Conservation (phyloP, 2,329 filamentous ascomycete species). For the Onygena corvina region DNA sequence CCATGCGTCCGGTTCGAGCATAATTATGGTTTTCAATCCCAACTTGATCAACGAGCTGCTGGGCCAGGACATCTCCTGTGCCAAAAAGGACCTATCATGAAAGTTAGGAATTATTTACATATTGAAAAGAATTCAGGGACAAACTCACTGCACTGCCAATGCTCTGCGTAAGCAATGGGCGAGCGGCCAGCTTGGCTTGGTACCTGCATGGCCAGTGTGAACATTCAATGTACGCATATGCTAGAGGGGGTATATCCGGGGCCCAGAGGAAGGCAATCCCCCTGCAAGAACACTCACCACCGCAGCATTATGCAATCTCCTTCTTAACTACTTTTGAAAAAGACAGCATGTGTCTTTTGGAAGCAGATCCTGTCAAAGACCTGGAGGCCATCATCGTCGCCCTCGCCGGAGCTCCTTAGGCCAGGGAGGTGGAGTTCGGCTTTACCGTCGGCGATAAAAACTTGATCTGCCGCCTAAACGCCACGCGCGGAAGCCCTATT, state of each 20-base stretch:
- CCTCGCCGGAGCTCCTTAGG: background rate
- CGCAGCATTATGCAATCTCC: constrained; percentile 28
- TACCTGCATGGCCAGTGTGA: constrained; percentile 49
- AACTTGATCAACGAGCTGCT: constrained; percentile 76
- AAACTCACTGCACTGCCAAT: constrained; percentile 61
- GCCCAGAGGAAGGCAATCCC: background rate
- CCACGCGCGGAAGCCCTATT: background rate
- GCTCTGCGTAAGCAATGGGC: constrained; percentile 80
- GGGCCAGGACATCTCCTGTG: constrained; percentile 78
- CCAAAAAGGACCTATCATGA: constrained; percentile 62
- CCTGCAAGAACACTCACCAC: constrained; percentile 29
- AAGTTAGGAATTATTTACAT: background rate
- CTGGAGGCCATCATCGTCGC: too few species aligned
- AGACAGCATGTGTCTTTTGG: too few species aligned
- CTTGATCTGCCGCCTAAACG: background rate
- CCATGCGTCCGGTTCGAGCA: constrained; percentile 38
- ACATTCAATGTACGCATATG: too few species aligned
- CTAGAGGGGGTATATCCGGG: too few species aligned
- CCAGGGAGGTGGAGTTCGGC: background rate
- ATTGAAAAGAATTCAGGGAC: background rate
- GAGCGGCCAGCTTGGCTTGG: constrained; percentile 64
- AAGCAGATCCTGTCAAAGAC: too few species aligned
- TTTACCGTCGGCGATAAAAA: constrained; percentile 1
- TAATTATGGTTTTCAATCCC: constrained; percentile 64
- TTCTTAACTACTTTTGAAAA: too few species aligned